A percentile compares a stretch with the other conserved stretches of the same genome.
phyloP scores from a whole-genome alignment of 202 grass and related monocot species.

The Eragrostis tef region DNA sequence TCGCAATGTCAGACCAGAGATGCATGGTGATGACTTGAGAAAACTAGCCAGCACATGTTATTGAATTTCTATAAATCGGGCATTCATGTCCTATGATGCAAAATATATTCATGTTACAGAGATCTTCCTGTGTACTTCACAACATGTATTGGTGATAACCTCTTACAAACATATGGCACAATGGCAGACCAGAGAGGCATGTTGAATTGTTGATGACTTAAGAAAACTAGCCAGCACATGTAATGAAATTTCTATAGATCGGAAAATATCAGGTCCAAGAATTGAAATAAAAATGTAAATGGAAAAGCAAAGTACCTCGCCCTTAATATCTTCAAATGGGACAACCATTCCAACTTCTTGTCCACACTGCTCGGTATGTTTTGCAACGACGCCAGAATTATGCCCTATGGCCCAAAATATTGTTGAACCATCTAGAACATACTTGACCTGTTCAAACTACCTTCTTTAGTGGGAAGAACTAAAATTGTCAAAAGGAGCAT shows the following conservation, averaged over 20 bases:
- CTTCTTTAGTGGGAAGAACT: constrained; percentile 44
- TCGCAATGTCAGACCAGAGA: constrained; percentile 20
- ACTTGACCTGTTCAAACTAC: constrained; percentile 75
- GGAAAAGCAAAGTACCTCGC: constrained; percentile 61
- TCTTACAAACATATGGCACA: constrained; percentile 25
- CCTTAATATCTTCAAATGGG: constrained; percentile 79
- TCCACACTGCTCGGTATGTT: constrained; percentile 73
- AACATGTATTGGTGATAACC: constrained; percentile 5
- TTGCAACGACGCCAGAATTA: constrained; percentile 79
- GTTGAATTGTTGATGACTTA: neutral
- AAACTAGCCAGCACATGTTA: constrained; percentile 33
- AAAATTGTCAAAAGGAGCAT: constrained; percentile 31
- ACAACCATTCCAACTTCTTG: constrained; percentile 88
- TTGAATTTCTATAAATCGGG: neutral
- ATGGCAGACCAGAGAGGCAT: constrained; percentile 29
- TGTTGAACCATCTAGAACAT: constrained; percentile 88
- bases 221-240: constrained; percentile 34
- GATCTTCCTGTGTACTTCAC: no score
- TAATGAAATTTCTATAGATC: constrained; percentile 14
- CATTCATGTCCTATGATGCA: neutral
- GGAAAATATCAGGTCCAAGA: constrained; percentile 18
- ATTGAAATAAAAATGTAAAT: constrained; percentile 28
- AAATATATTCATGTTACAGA: constrained; percentile 8
- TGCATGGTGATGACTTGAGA: neutral
- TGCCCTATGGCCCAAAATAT: constrained; percentile 91